Percentiles rank a stretch among this genome's conserved stretches.
phyloP scores from a whole-genome alignment of 1,284 basidiomycete genomes.

The Dichomitus squalens region DNA sequence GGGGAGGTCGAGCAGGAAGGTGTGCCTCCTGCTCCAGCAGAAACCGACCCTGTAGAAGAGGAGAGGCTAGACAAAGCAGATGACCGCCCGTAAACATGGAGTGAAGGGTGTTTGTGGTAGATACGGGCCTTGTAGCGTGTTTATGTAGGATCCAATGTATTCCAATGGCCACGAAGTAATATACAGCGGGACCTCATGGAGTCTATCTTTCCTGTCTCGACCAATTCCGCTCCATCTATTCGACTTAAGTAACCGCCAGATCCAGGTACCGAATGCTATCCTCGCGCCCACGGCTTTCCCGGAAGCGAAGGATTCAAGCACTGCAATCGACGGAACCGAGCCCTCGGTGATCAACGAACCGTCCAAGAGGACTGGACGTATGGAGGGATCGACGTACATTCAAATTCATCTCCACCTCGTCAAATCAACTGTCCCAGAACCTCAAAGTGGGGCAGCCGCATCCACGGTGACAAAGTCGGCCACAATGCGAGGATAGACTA shows the following conservation, averaged over 20 bases:
- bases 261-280: no score
- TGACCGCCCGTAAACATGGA: no score
- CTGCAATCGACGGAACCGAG: neutral
- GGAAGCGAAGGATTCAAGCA: neutral
- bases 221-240: no score
- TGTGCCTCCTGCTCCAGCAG: constrained; percentile 3
- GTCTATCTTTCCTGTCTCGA: no score
- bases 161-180: no score
- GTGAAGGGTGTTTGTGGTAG: no score
- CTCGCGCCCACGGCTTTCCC: no score
- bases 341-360: neutral
- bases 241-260: no score
- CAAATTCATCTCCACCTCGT: neutral
- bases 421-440: neutral
- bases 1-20: constrained; percentile 30
- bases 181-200: no score
- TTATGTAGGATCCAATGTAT: no score
- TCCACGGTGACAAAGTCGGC: constrained; percentile 39
- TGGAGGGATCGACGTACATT: neutral
- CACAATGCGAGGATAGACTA: constrained; percentile 52
- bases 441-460: neutral
- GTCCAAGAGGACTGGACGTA: neutral
- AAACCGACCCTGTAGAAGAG: neutral
- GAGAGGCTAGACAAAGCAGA: neutral
- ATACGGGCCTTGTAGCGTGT: no score